Evolutionary conservation across 805 yeast genomes (phyloP), one percentile per base, ranked within the genome.

Genomic region (Wickerhamomyces xylosicus): DNA sequence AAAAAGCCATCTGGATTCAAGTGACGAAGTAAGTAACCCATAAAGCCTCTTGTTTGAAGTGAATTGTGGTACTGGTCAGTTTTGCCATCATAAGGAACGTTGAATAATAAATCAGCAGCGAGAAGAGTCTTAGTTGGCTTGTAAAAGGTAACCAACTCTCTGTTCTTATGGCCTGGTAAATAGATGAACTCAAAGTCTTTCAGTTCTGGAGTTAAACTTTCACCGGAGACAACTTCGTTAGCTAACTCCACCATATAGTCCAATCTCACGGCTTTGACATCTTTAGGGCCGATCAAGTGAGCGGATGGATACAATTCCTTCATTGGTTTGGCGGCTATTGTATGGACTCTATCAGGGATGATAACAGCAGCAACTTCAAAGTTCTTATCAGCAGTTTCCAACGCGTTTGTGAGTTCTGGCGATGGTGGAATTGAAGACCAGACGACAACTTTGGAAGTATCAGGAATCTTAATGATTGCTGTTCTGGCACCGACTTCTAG

Each of bases 341-440:
- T 74, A 50, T 80, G 87, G 45, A 75, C 82, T 21, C 45, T 50
- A 49, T 80, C 84, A 2, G 86, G 85, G 35, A 80, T 64, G 33
- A 81, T 63, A 29, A 76, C 60, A 44, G 74, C 70, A 2, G 68
- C 54, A 31, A 77, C 64, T 19, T 66, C 64, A 22, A 55, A 47
- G 13, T 58, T 41, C 35, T 57, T 57, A 1, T 62, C 55, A 3
- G 57, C 53, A 16, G 58, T 58, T 4, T 61, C 62, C 39, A 76
- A 43, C 1, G 71, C 64, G 28, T 57, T 57, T 19, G 59, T 58
- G 5, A 72, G 70, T 17, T 61, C 67, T 3, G 60, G 60, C 4
- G 74, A 71, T 46, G 69, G 67, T 2, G 84, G 84, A 27, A 77
- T 59, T 2, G 80, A 72, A 3, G 77, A 67, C 72, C 77, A 77